These are phyloP conservation scores for Hapsidospora chrysogenum DNA, from an alignment of 495 filamentous ascomycete genomes.

Conservation along the genomic window DNA sequence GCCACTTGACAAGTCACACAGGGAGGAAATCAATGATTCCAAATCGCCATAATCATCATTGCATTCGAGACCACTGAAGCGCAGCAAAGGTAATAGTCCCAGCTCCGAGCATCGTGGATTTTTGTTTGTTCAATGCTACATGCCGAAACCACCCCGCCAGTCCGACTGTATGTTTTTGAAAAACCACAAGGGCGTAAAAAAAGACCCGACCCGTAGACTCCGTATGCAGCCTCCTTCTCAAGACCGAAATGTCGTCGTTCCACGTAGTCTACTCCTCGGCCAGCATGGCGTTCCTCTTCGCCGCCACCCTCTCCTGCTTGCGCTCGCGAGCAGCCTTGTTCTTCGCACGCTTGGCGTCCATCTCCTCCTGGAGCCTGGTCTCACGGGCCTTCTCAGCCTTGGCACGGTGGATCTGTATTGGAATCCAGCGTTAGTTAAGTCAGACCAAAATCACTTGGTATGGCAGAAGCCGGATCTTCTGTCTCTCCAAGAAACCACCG, in stretches of 20 bases:
- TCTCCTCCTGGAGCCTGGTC: conserved; percentile 89
- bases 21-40: not conserved
- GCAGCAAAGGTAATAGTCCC: conserved; percentile 3
- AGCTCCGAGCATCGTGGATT: conserved; percentile 3
- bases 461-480: no score
- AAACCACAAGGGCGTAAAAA: conserved; percentile 27
- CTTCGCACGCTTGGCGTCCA: conserved; percentile 98
- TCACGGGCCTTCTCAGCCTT: conserved; percentile 98
- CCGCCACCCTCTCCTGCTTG: conserved; percentile 69
- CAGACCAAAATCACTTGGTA: no score
- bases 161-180: conserved; percentile 15
- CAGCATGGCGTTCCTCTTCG: conserved; percentile 74
- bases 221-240: conserved; percentile 36
- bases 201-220: conserved; percentile 38
- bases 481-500: no score
- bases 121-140: conserved; percentile 31
- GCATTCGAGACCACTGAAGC: not conserved
- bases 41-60: not conserved
- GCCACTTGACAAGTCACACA: not conserved
- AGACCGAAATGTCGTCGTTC: conserved; percentile 22
- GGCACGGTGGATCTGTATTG: conserved; percentile 88
- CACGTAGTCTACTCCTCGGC: conserved; percentile 44
- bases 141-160: conserved; percentile 19
- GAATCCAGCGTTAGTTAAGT: not conserved
- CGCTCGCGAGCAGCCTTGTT: conserved; percentile 98